Evolutionary conservation across 106 monocot species (phyloP), one percentile per base, ranked within the genome.

Genomic region (Phalaenopsis aphrodite): DNA sequence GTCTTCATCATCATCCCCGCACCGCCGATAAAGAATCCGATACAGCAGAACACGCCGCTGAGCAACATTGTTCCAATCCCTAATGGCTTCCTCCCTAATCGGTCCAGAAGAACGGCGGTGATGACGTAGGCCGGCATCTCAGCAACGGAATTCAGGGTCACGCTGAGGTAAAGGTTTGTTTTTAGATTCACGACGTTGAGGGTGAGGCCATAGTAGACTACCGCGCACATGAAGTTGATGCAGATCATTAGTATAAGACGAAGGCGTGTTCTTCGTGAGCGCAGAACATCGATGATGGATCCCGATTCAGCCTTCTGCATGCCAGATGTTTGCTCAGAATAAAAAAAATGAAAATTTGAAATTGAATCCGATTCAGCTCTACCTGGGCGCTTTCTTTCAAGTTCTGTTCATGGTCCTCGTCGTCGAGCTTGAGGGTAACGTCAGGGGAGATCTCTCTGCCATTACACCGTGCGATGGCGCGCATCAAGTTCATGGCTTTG

Each of bases 151-250:
- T 96, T 96, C 41, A 94, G 81, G 41, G 86, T 5, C 11, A 96
- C 96, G 72, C 79, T 94, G 37, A 91, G 75, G 80, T 96, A 89
- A 45, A 94, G 78, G 79, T 92, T 89, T 18, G 91, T 96, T 71
- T 86, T 86, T 72, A 96, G 88, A 75, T 96, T 96, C 68, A 90
- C 94, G 21, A 96, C 94, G 79, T 96, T 96, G 58, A 96, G 90
- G 87, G 82, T 96, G 41, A 96, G 87, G 55, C 94, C 91, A 78
- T 92, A 96, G 88, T 96, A 96, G 1, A 94, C 91, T 11, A 94
- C 36, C 9, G 96, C 82, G 82, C 87, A 85, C n/a, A 92, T 9
- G 75, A 94, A 83, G 82, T 86, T 88, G 69, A 97, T 89, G 3
- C 71, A 42, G 0, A 94, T 79, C 8, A 89, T 75, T 8, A 97